A percentile compares a stretch with the other conserved stretches of the same genome.
Conservation (phyloP, 2,329 filamentous ascomycete genomes). For the Cercospora zeae-maydis region DNA sequence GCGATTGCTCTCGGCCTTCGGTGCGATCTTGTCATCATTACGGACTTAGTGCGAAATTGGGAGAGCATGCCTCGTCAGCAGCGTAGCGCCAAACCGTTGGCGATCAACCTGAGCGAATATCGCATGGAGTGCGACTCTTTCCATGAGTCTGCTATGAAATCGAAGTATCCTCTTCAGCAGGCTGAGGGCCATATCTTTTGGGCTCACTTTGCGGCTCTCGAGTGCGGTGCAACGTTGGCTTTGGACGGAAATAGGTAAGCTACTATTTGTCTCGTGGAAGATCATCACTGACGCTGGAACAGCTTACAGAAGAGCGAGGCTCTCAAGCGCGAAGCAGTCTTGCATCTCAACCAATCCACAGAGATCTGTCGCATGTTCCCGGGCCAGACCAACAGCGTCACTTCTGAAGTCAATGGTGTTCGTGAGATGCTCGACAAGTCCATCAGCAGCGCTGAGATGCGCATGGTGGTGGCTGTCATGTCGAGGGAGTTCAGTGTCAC, state of each 20-base stretch:
- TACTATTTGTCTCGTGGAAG: background rate
- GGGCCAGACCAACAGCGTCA: constrained; percentile 36
- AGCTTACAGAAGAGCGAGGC: constrained; percentile 4
- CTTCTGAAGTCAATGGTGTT: constrained; percentile 45
- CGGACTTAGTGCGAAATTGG: constrained; percentile 40
- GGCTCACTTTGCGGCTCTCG: constrained; percentile 49
- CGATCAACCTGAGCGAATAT: constrained; percentile 36
- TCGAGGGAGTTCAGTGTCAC: constrained; percentile 41
- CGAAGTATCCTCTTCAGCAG: constrained; percentile 43
- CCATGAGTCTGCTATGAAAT: constrained; percentile 38
- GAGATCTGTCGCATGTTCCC: constrained; percentile 27
- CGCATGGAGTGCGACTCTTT: constrained; percentile 43
- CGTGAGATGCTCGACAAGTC: constrained; percentile 49
- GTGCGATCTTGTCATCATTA: constrained; percentile 49
- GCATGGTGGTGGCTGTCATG: constrained; percentile 50
- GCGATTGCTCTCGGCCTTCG: constrained; percentile 47
- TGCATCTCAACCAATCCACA: constrained; percentile 31
- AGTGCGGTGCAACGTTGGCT: constrained; percentile 29
- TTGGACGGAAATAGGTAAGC: background rate
- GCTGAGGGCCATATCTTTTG: constrained; percentile 52
- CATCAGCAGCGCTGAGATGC: constrained; percentile 49
- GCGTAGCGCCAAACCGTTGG: constrained; percentile 12
- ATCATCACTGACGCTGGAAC: background rate
- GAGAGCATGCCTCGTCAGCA: constrained; percentile 6
- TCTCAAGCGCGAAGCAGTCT: constrained; percentile 22